Evolutionary conservation across 805 yeast species (phyloP).

Genomic region (Saccharomycopsis fermentans): DNA sequence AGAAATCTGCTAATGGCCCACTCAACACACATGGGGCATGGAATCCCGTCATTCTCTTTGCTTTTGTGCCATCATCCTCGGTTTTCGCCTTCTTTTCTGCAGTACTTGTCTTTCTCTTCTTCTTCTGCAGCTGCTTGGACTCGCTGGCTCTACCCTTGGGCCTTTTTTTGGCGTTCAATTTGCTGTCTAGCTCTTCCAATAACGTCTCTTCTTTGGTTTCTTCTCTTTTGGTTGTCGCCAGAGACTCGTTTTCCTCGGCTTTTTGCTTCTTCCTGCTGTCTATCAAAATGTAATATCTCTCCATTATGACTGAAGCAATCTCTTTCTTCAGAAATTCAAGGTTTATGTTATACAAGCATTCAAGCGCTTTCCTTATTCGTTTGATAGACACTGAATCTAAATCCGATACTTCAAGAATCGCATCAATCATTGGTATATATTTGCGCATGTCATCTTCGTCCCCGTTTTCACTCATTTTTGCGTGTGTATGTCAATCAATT

Average conservation of each 20-base stretch:
- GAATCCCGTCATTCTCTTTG: slow-evolving; percentile 25
- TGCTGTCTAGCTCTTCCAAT: slow-evolving; percentile 25
- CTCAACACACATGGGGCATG: slow-evolving; percentile 40
- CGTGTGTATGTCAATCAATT: too few relatives aligned
- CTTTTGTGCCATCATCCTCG: slow-evolving; percentile 18
- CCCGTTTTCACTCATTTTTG: background rate
- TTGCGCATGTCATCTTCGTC: slow-evolving; percentile 18
- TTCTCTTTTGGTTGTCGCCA: background rate
- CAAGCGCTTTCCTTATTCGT: slow-evolving; percentile 61
- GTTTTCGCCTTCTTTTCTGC: slow-evolving; percentile 14
- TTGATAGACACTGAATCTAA: slow-evolving; percentile 62
- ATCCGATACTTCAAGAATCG: slow-evolving; percentile 63
- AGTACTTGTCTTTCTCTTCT: slow-evolving; percentile 10
- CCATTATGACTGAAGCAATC: slow-evolving; percentile 50
- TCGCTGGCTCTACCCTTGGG: slow-evolving; percentile 38
- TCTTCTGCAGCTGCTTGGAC: slow-evolving; percentile 19
- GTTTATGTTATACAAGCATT: slow-evolving; percentile 52
- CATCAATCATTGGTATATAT: slow-evolving; percentile 58
- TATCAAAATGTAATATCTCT: slow-evolving; percentile 40
- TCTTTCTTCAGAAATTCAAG: slow-evolving; percentile 41
- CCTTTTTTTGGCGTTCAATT: slow-evolving; percentile 34
- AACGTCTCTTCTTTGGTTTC: background rate
- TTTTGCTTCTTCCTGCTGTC: slow-evolving; percentile 28
- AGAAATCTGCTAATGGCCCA: slow-evolving; percentile 38
- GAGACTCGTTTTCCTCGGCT: background rate